Conservation (phyloP, 805 yeast species). For the Candida pseudoglaebosa region DNA sequence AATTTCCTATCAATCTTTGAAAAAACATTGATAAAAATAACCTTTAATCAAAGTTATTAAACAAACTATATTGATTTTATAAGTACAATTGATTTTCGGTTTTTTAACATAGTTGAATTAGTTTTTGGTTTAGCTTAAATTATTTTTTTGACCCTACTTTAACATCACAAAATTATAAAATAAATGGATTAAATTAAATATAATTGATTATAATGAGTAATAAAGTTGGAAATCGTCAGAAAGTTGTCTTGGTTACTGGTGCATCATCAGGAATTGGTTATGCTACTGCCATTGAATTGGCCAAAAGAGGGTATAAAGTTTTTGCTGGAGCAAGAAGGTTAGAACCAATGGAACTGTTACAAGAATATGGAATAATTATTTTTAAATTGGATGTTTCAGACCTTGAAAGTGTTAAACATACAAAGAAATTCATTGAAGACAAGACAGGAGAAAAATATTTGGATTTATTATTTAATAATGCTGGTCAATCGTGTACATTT, state of each 20-base stretch:
- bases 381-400: conserved; percentile 57
- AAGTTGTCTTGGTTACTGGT: conserved; percentile 53
- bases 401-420: conserved; percentile 40
- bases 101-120: too few relatives aligned
- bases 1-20: too few relatives aligned
- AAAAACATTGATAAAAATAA: too few relatives aligned
- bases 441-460: conserved; percentile 44
- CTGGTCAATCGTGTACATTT: conserved; percentile 70
- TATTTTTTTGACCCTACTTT: too few relatives aligned
- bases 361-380: conserved; percentile 42
- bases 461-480: conserved; percentile 68
- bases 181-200: too few relatives aligned
- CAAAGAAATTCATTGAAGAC: conserved; percentile 38
- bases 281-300: conserved; percentile 47
- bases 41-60: too few relatives aligned
- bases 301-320: conserved; percentile 51
- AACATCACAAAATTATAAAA: too few relatives aligned
- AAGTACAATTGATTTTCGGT: too few relatives aligned
- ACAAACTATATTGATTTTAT: too few relatives aligned
- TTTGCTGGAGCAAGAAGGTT: conserved; percentile 73
- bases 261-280: conserved; percentile 56
- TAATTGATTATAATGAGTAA: too few relatives aligned
- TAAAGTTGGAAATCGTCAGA: conserved; percentile 17
- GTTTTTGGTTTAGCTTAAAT: too few relatives aligned
- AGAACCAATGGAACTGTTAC: conserved; percentile 53